Evolutionary conservation across 2,329 filamentous ascomycete genomes (phyloP).

Genomic region (Ceratocystis eucalypticola): DNA sequence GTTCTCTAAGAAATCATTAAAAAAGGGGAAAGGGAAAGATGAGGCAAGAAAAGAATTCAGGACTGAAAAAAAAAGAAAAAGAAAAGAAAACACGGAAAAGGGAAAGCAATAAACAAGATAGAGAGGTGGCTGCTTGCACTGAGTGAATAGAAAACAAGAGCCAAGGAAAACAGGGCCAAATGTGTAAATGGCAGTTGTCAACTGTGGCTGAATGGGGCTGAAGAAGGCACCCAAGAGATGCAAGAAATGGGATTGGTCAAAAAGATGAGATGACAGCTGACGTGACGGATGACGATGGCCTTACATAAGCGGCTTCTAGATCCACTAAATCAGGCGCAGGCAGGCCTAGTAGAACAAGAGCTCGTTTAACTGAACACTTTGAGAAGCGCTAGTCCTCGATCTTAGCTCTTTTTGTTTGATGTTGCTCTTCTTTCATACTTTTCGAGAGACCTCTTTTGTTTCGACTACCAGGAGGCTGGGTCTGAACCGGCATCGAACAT

Average conservation of each 20-base stretch:
- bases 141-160: too few species aligned
- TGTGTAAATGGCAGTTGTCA: too few species aligned
- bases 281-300: too few species aligned
- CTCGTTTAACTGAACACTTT: background rate
- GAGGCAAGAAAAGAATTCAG: background rate
- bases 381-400: background rate
- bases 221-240: background rate
- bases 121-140: background rate
- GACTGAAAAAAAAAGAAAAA: background rate
- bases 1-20: background rate
- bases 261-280: background rate
- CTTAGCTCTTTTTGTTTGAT: background rate
- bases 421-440: too few species aligned
- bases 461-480: too few species aligned
- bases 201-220: background rate
- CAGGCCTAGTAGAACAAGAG: background rate
- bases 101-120: background rate
- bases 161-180: too few species aligned
- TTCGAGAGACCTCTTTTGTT: too few species aligned
- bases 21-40: background rate
- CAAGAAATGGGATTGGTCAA: background rate
- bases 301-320: background rate
- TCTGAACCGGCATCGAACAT: too few species aligned
- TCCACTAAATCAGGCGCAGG: background rate
- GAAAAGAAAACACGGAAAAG: background rate